phyloP scores from a whole-genome alignment of 176 grass and related monocot species.

The Dactylis glomerata region DNA sequence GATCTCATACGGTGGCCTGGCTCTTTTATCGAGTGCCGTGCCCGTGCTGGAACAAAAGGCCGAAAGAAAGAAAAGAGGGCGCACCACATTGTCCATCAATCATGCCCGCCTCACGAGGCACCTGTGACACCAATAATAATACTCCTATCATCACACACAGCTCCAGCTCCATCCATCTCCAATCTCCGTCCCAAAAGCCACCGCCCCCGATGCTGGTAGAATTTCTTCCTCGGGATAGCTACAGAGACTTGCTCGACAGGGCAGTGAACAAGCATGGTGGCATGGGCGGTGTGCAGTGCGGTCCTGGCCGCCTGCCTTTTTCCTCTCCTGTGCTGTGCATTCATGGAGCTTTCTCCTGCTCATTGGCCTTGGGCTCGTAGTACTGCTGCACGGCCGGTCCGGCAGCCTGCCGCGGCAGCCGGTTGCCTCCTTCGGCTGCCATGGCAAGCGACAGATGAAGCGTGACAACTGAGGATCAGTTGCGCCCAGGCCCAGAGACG shows the following conservation, averaged over 20 bases:
- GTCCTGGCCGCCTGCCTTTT: background rate
- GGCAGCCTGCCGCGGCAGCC: background rate
- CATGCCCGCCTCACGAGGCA: conserved; percentile 7
- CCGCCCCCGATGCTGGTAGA: background rate
- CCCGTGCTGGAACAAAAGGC: conserved; percentile 18
- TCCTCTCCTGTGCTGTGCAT: background rate
- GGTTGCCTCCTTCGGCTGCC: background rate
- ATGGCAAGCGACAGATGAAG: background rate
- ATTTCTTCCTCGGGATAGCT: background rate
- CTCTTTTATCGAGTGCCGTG: conserved; percentile 30
- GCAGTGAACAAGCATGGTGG: background rate
- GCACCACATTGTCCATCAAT: conserved; percentile 24
- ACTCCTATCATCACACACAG: conserved; percentile 10
- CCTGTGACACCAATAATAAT: conserved; percentile 34
- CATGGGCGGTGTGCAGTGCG: background rate
- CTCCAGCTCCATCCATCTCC: conserved; percentile 1
- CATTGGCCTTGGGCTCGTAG: conserved; percentile 1
- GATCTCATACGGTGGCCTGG: background rate
- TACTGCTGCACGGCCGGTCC: background rate
- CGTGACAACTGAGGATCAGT: background rate
- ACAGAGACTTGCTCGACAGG: background rate
- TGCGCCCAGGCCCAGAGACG: background rate
- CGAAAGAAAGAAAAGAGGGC: conserved; percentile 19
- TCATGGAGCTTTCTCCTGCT: background rate
- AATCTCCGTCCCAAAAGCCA: background rate